Base-by-base conservation (phyloP, 495 filamentous ascomycete species). In the Pseudomonodictys pantanalensis region DNA sequence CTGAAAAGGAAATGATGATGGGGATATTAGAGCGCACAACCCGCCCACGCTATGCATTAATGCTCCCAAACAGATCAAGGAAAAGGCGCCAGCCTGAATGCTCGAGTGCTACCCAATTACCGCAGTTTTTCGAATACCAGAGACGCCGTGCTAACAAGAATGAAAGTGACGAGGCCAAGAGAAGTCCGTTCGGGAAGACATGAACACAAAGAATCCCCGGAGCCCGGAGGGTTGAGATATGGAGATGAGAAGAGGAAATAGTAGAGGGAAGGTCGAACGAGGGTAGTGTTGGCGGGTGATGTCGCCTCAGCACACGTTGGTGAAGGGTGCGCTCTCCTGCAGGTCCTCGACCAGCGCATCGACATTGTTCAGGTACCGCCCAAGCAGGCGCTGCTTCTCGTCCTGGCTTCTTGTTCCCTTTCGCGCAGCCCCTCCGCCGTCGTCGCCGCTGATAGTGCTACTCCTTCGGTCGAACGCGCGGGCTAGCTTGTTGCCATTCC, bases 271-370 rank as follows among this genome's bases (percentile, higher is more conserved):
- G 8, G 12, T 41, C 12, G 4, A 41, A n/a, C n/a, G n/a, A n/a
- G n/a, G n/a, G n/a, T 41, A 18, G 38, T 5, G 12, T 41, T 35
- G 7, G 4, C 38, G 20, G 20, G 12, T 41, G 43, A 23, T 23
- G 43, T n/a, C 25, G 43, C 25, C 29, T 60, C 51, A 63, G 25
- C 49, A 63, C 26, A 67, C 55, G 32, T 42, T 50, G 4, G 58
- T 44, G 71, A 89, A 88, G 8, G 85, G 79, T 45, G 85, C 85
- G 51, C 86, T 90, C 75, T 89, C 91, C 68, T 86, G 86, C 62
- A 98, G 69, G 73, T 98, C 93, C 70, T 89, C 87, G 22, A 98
- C 86, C 64, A 98, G 75, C 66, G 92, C 91, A 58, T 95, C 91
- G 32, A 97, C 93, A 63, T 91, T 96, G 59, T 81, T 88, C 52